Base-by-base conservation (phyloP, 805 yeast genomes). In the Candida parachauliodes region DNA sequence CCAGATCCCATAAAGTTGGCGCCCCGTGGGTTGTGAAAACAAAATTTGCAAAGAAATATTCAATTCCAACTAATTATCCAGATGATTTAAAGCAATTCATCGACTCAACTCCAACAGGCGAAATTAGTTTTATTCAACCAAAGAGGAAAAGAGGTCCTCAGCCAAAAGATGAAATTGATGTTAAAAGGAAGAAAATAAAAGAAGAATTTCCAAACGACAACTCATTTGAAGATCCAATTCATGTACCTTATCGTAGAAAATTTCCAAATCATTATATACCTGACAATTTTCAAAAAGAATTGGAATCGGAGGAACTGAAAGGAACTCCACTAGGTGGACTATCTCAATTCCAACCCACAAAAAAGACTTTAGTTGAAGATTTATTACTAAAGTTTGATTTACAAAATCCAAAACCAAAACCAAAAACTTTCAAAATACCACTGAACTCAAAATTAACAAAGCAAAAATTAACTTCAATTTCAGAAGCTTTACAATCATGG, bases 1-100 rank as follows among this genome's bases (percentile, higher is more conserved):
- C 83, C 6, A 77, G 95, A 39, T 85, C 89, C 1, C 74, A 82
- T 38, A 86, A 84, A 70, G 70, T 81, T 29, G 97, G 98, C 3
- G 91, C 97, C 2, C 98, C 98, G 2, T 93, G 98, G 98, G 79
- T 91, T 15, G 93, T 93, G 11, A 84, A 82, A 54, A 79, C 77
- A 18, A 80, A 81, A 47, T 87, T 77, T 57, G 93, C 93, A 0
- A 70, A 68, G 39, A 72, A 73, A 49, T 87, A 81, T 55, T 64
- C 85, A 46, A 83, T 87, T 14, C 74, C 82, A 8, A 65, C 70
- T 12, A 80, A 71, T 27, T 74, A 71, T 47, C 87, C 87, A 1
- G 68, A 72, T 5, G 74, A 78, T 39, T 59, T 81, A 39, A 65
- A 63, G 41, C 69, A 65, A 32, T 65, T 50, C 42, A 61, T 57